A percentile compares a stretch with the other conserved stretches of the same genome.
Conservation (phyloP, 805 yeast genomes). For the Wickerhamiella occidentalis region DNA sequence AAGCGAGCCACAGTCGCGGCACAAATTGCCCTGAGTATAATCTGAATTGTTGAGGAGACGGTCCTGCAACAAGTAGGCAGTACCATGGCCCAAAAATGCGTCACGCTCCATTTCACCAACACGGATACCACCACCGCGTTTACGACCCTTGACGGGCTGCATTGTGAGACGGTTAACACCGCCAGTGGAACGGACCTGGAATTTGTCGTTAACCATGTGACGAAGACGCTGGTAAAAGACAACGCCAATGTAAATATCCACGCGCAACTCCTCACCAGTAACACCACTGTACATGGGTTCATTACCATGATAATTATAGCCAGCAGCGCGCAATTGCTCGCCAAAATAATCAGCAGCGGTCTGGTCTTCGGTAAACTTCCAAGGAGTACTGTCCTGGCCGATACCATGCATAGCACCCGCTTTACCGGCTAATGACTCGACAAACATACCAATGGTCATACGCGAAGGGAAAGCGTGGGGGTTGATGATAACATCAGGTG, state of each 20-base stretch:
- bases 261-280: slow-evolving; percentile 94
- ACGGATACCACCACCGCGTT: slow-evolving; percentile 98
- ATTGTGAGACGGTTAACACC: slow-evolving; percentile 93
- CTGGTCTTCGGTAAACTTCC: slow-evolving; percentile 81
- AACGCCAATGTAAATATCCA: slow-evolving; percentile 91
- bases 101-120: slow-evolving; percentile 99
- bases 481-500: slow-evolving; percentile 93
- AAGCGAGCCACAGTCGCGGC: slow-evolving; percentile 88
- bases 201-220: slow-evolving; percentile 99
- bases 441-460: slow-evolving; percentile 99
- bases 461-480: slow-evolving; percentile 99
- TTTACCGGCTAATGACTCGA: slow-evolving; percentile 95
- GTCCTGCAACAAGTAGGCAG: slow-evolving; percentile 88
- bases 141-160: slow-evolving; percentile 99
- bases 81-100: slow-evolving; percentile 96
- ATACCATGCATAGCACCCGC: slow-evolving; percentile 97
- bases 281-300: slow-evolving; percentile 99
- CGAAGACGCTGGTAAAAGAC: slow-evolving; percentile 96
- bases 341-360: slow-evolving; percentile 98
- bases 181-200: slow-evolving; percentile 98
- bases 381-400: slow-evolving; percentile 95
- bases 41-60: slow-evolving; percentile 91
- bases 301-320: slow-evolving; percentile 95
- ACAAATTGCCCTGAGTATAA: slow-evolving; percentile 80
- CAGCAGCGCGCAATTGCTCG: slow-evolving; percentile 74